These are phyloP conservation scores for Meyerozyma guilliermondii DNA, from an alignment of 1,139 yeast genomes.

Conservation along the genomic window DNA sequence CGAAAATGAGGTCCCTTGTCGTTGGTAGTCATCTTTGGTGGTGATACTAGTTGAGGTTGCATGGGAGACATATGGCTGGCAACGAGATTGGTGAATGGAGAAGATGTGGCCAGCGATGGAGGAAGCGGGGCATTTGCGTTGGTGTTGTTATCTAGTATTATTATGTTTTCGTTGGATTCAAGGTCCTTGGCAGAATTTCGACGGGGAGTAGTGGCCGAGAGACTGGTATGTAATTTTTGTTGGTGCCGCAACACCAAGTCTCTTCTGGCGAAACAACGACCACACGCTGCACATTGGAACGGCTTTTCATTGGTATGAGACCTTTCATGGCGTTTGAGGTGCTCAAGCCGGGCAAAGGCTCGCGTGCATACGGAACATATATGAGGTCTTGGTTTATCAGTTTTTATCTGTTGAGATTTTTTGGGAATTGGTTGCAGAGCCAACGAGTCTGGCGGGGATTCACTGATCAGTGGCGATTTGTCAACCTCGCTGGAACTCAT, in stretches of 20 bases:
- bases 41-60: slow-evolving; percentile 13
- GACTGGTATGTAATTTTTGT: slow-evolving; percentile 29
- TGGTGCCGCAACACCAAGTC: slow-evolving; percentile 46
- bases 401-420: slow-evolving; percentile 76
- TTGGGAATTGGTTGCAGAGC: slow-evolving; percentile 72
- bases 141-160: slow-evolving; percentile 40
- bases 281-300: slow-evolving; percentile 46
- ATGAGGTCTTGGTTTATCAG: slow-evolving; percentile 44
- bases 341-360: slow-evolving; percentile 29
- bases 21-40: slow-evolving; percentile 12
- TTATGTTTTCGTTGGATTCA: slow-evolving; percentile 33
- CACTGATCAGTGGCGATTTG: slow-evolving; percentile 1
- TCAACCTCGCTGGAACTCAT: slow-evolving; percentile 1
- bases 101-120: slow-evolving; percentile 6
- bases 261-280: slow-evolving; percentile 45
- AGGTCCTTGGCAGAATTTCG: slow-evolving; percentile 13
- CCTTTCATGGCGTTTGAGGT: slow-evolving; percentile 28
- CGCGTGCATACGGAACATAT: slow-evolving; percentile 27
- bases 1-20: slow-evolving; percentile 2
- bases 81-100: slow-evolving; percentile 1
- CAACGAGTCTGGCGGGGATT: not conserved
- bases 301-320: slow-evolving; percentile 32
- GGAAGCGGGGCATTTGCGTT: slow-evolving; percentile 43
- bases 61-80: slow-evolving; percentile 5
- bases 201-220: slow-evolving; percentile 13